A percentile compares a stretch with the other conserved stretches of the same genome.
Evolutionary conservation across 345 rosid genomes (phyloP).

Genomic region (Euphorbia lathyris): DNA sequence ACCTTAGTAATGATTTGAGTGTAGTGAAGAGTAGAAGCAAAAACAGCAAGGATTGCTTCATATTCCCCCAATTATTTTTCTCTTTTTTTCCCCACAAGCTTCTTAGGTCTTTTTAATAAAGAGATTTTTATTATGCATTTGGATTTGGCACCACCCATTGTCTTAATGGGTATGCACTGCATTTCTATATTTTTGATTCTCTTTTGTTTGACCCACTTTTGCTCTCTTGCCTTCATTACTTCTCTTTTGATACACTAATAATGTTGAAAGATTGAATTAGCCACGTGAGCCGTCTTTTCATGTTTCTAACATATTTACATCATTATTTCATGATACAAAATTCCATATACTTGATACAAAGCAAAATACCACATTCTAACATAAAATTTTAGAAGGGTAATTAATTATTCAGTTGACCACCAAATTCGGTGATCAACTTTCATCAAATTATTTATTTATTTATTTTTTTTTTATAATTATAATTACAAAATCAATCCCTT

Average conservation of each 20-base stretch:
- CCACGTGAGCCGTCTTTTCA: slow-evolving; percentile 18
- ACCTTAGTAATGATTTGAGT: slow-evolving; percentile 42
- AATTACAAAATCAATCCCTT: too few relatives aligned
- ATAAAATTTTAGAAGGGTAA: too few relatives aligned
- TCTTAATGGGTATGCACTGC: neutral
- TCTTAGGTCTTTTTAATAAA: slow-evolving; percentile 20
- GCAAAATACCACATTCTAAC: neutral
- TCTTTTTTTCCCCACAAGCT: slow-evolving; percentile 23
- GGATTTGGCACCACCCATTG: slow-evolving; percentile 28
- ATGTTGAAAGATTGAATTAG: neutral
- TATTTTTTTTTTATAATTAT: too few relatives aligned
- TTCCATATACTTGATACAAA: neutral
- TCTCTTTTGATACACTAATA: slow-evolving; percentile 12
- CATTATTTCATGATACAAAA: neutral
- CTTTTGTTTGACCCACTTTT: slow-evolving; percentile 10
- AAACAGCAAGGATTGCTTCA: slow-evolving; percentile 54
- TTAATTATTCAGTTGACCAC: too few relatives aligned
- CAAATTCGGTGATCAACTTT: too few relatives aligned
- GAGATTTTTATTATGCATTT: slow-evolving; percentile 11
- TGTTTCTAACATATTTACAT: neutral
- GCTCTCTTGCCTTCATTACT: slow-evolving; percentile 9
- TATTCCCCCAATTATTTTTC: slow-evolving; percentile 29
- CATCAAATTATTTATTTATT: too few relatives aligned
- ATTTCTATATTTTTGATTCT: neutral
- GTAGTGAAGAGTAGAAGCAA: slow-evolving; percentile 50